Conservation (phyloP, 2,329 filamentous ascomycete species). For the Penicillium sp. region DNA sequence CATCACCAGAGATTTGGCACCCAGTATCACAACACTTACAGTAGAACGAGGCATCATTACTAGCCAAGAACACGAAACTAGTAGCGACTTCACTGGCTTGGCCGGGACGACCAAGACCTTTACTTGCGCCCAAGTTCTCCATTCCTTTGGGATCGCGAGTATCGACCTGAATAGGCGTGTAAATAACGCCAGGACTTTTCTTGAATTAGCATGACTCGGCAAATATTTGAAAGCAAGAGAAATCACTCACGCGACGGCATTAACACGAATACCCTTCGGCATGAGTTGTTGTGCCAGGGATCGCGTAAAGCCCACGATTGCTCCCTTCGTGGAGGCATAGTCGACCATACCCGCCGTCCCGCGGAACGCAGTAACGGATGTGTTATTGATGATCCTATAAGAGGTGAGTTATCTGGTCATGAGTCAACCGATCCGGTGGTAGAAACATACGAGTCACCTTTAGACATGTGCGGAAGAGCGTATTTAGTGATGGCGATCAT, state of each 20-base stretch:
- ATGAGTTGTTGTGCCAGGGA: constrained; percentile 53
- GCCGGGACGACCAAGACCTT: constrained; percentile 34
- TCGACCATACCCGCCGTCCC: constrained; percentile 53
- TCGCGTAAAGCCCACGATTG: constrained; percentile 57
- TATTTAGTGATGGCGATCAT: constrained; percentile 61
- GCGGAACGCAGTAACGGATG: constrained; percentile 54
- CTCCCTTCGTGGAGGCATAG: constrained; percentile 59
- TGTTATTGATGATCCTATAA: constrained; percentile 56
- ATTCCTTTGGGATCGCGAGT: constrained; percentile 35
- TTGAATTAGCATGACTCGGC: background rate
- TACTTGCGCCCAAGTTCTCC: constrained; percentile 30
- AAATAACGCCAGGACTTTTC: constrained; percentile 32
- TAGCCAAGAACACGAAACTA: constrained; percentile 41
- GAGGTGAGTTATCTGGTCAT: background rate
- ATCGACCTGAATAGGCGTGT: constrained; percentile 38
- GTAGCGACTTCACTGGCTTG: constrained; percentile 42
- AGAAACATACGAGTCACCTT: constrained; percentile 45
- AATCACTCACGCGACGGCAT: constrained; percentile 40
- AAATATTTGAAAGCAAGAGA: too few species aligned
- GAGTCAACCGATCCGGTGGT: background rate
- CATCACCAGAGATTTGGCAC: background rate
- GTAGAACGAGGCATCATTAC: constrained; percentile 34
- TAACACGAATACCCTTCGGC: constrained; percentile 59
- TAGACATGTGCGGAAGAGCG: constrained; percentile 55
- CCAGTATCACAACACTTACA: constrained; percentile 24